phyloP scores from a whole-genome alignment of 441 rosid species.

The Capsella rubella region DNA sequence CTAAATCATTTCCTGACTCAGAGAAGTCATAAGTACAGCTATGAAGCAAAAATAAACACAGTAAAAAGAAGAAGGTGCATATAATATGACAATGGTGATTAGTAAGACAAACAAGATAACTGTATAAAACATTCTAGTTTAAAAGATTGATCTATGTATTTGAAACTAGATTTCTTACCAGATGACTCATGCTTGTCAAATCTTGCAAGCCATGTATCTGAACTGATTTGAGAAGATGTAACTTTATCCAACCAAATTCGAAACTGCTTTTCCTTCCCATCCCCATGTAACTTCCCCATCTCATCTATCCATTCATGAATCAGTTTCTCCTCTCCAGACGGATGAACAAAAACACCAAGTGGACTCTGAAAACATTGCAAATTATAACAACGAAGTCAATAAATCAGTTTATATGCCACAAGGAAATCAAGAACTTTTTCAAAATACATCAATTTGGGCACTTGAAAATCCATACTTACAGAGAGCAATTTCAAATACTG shows the following conservation, averaged over 20 bases:
- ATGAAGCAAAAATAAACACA: neutral
- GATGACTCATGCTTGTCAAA: conserved; percentile 67
- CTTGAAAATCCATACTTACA: conserved; percentile 49
- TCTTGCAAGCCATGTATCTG: conserved; percentile 60
- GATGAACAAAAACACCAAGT: conserved; percentile 57
- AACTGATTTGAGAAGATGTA: conserved; percentile 50
- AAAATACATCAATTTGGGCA: neutral
- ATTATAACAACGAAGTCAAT: conserved; percentile 2
- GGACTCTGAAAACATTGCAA: conserved; percentile 50
- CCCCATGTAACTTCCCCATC: conserved; percentile 53
- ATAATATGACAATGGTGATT: conserved; percentile 10
- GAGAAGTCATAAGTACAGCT: conserved; percentile 6
- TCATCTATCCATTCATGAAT: conserved; percentile 55
- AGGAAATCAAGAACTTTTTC: neutral
- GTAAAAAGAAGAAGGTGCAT: neutral
- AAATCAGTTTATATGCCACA: conserved; percentile 3
- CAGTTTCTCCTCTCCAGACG: conserved; percentile 62
- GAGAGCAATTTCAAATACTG: conserved; percentile 48
- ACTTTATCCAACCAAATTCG: conserved; percentile 62
- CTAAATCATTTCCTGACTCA: conserved; percentile 1
- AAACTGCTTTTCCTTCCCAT: conserved; percentile 51
- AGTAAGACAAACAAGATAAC: neutral
- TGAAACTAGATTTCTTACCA: conserved; percentile 49
- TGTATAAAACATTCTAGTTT: neutral
- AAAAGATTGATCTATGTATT: neutral